Conservation (phyloP, 2,329 filamentous ascomycete genomes). For the Fusarium nurragi region DNA sequence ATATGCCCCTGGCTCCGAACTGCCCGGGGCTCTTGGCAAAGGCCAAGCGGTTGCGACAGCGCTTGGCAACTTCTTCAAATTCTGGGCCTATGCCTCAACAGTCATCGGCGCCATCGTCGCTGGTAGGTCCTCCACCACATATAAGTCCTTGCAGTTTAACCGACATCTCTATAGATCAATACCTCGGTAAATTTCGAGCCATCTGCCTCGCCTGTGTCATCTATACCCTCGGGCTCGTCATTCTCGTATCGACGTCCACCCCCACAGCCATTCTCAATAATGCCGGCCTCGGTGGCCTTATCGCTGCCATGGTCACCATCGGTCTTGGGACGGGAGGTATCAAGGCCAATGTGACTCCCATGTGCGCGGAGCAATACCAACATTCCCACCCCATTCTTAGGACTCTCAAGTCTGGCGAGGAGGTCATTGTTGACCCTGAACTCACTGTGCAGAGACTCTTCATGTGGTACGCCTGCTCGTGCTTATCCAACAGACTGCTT, state of each 20-base stretch:
- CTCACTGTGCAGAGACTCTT: constrained; percentile 3
- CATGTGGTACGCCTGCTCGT: not conserved
- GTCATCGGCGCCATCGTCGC: constrained; percentile 2
- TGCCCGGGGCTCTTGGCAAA: not conserved
- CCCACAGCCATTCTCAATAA: not conserved
- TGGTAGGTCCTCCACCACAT: fast-evolving
- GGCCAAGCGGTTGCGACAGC: not conserved
- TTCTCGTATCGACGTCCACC: constrained; percentile 2
- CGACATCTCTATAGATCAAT: not conserved
- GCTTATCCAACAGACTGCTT: fast-evolving
- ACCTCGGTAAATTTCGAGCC: not conserved
- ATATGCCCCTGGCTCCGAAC: not conserved
- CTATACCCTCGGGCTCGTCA: not conserved
- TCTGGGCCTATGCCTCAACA: constrained; percentile 6
- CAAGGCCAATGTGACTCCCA: not conserved
- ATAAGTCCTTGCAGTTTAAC: fast-evolving
- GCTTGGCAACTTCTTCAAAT: constrained; percentile 13
- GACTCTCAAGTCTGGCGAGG: constrained; percentile 3
- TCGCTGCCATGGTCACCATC: not conserved
- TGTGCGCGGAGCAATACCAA: constrained; percentile 12
- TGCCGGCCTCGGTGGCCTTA: not conserved
- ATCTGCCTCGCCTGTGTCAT: constrained; percentile 1
- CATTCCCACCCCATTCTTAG: not conserved
- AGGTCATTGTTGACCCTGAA: constrained; percentile 2
- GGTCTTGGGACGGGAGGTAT: not conserved